phyloP scores from a whole-genome alignment of 116 monocot genomes.

The Posidonia oceanica region DNA sequence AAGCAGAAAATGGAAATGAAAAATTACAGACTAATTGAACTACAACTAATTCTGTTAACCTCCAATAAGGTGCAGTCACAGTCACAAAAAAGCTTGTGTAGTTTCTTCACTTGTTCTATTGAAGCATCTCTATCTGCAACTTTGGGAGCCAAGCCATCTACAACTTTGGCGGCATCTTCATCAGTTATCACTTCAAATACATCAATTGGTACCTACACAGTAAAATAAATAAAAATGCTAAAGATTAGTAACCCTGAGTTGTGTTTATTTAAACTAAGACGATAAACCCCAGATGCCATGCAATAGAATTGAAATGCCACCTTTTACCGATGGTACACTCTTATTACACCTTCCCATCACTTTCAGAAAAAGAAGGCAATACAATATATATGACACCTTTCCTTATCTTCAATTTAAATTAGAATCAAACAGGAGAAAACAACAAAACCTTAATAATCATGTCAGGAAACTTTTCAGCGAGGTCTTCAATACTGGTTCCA shows the following conservation, averaged over 20 bases:
- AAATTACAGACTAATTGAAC: not conserved
- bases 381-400: not conserved
- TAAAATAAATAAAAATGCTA: slow-evolving; percentile 1
- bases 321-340: too few species aligned
- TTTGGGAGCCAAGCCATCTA: slow-evolving; percentile 79
- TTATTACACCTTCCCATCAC: too few species aligned
- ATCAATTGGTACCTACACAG: slow-evolving; percentile 77
- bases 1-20: not conserved
- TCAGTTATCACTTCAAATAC: slow-evolving; percentile 95
- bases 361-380: not conserved
- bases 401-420: not conserved
- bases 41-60: slow-evolving; percentile 17
- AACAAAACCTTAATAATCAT: slow-evolving; percentile 92
- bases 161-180: slow-evolving; percentile 94
- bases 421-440: not conserved
- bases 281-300: too few species aligned
- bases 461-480: slow-evolving; percentile 94
- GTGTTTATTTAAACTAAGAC: too few species aligned
- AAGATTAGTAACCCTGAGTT: too few species aligned
- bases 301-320: too few species aligned
- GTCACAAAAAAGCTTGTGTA: slow-evolving; percentile 77
- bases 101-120: slow-evolving; percentile 96
- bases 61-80: slow-evolving; percentile 82
- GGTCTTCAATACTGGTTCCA: slow-evolving; percentile 97
- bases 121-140: slow-evolving; percentile 67